Evolutionary conservation across 2,329 filamentous ascomycete genomes (phyloP).

Genomic region (Neophaeococcomyces aloes): DNA sequence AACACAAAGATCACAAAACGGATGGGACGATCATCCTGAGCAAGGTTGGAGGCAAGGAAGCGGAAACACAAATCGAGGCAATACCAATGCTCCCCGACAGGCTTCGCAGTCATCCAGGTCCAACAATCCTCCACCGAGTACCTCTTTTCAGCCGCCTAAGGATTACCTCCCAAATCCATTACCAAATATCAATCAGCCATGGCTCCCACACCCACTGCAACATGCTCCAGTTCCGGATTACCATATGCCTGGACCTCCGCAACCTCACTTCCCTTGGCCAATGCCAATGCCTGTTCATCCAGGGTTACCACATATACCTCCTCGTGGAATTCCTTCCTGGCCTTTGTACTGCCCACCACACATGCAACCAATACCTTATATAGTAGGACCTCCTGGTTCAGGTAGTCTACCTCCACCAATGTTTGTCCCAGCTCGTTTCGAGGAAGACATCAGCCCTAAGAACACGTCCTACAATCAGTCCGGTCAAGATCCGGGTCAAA

Average conservation of each 20-base stretch:
- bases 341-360: no score
- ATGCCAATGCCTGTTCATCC: background rate
- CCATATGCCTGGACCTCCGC: conserved; percentile 4
- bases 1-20: no score
- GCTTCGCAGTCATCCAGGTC: no score
- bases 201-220: background rate
- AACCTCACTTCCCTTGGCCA: background rate
- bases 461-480: background rate
- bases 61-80: no score
- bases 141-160: no score
- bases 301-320: no score
- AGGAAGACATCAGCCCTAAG: conserved; percentile 2
- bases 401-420: background rate
- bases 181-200: background rate
- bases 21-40: no score
- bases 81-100: no score
- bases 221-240: conserved; percentile 2
- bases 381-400: background rate
- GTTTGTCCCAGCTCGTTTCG: background rate
- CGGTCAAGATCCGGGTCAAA: no score
- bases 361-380: background rate
- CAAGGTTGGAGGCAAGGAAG: no score
- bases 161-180: background rate
- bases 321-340: no score
- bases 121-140: no score